Percentiles rank a stretch among this genome's conserved stretches.
phyloP scores from a whole-genome alignment of 208 protist genomes.

The Trypanosoma congolense region DNA sequence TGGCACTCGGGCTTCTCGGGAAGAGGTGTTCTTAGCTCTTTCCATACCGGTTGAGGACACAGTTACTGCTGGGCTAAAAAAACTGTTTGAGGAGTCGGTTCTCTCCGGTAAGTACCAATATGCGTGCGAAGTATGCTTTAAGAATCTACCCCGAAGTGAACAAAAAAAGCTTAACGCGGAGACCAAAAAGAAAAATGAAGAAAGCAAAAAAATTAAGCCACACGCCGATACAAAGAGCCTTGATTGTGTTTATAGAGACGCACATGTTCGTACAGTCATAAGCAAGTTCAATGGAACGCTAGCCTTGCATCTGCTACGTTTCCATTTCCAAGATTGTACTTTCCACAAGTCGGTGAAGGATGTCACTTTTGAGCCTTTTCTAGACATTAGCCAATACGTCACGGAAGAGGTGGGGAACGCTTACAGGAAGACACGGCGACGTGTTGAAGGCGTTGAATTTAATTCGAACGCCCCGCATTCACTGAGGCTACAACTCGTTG shows the following conservation, averaged over 20 bases:
- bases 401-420: slow-evolving; percentile 29
- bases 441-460: background rate
- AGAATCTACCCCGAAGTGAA: slow-evolving; percentile 36
- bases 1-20: slow-evolving; percentile 29
- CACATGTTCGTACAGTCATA: slow-evolving; percentile 51
- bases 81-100: slow-evolving; percentile 36
- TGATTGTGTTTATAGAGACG: slow-evolving; percentile 75
- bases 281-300: slow-evolving; percentile 61
- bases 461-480: background rate
- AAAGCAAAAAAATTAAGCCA: slow-evolving; percentile 22
- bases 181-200: slow-evolving; percentile 23
- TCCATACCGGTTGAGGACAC: slow-evolving; percentile 67
- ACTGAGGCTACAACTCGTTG: slow-evolving; percentile 54
- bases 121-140: slow-evolving; percentile 83
- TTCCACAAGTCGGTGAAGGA: slow-evolving; percentile 60
- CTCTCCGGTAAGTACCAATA: slow-evolving; percentile 68
- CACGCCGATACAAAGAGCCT: slow-evolving; percentile 23
- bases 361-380: slow-evolving; percentile 46
- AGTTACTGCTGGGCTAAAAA: slow-evolving; percentile 47
- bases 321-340: slow-evolving; percentile 59
- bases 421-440: slow-evolving; percentile 31
- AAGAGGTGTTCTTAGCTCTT: slow-evolving; percentile 86
- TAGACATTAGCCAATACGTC: slow-evolving; percentile 62
- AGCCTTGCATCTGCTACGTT: slow-evolving; percentile 76
- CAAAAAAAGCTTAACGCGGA: slow-evolving; percentile 61